phyloP scores from a whole-genome alignment of 2,329 filamentous ascomycete species.

The Mycosphaerelloides madeirae region DNA sequence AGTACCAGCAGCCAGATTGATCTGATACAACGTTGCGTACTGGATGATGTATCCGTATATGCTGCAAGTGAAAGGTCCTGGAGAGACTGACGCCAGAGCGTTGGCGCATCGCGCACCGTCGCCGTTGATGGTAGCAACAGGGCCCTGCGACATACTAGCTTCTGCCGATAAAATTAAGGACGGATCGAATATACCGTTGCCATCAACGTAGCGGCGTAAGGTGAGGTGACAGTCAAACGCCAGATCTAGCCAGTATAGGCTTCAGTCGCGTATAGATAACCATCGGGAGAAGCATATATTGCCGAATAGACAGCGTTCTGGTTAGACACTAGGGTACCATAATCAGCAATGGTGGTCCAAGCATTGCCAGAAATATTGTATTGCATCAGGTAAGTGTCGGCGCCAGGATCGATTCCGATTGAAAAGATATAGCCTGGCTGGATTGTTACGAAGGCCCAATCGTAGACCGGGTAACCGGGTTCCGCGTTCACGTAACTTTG shows the following conservation, averaged over 20 bases:
- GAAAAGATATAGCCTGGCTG: not conserved
- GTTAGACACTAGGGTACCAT: not conserved
- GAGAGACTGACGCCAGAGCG: not conserved
- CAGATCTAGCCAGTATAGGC: not conserved
- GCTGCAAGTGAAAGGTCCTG: not conserved
- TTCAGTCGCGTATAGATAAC: not conserved
- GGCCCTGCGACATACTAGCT: not conserved
- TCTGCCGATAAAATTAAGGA: too few relatives aligned
- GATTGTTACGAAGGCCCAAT: not conserved
- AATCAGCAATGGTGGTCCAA: not conserved
- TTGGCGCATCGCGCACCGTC: conserved; percentile 1
- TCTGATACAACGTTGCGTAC: not conserved
- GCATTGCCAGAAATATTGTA: not conserved
- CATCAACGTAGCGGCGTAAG: too few relatives aligned
- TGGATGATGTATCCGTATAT: conserved; percentile 1
- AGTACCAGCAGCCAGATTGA: not conserved
- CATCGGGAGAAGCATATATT: not conserved
- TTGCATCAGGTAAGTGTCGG: not conserved
- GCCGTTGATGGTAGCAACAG: not conserved
- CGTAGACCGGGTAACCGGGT: too few relatives aligned
- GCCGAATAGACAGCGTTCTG: not conserved
- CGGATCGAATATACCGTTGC: too few relatives aligned
- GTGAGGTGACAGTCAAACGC: not conserved
- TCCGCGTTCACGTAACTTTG: too few relatives aligned
- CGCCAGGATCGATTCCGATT: not conserved